A percentile compares a stretch with the other conserved stretches of the same genome.
Evolutionary conservation across 2,329 filamentous ascomycete genomes (phyloP).

Genomic region (Microcyclospora pomicola): DNA sequence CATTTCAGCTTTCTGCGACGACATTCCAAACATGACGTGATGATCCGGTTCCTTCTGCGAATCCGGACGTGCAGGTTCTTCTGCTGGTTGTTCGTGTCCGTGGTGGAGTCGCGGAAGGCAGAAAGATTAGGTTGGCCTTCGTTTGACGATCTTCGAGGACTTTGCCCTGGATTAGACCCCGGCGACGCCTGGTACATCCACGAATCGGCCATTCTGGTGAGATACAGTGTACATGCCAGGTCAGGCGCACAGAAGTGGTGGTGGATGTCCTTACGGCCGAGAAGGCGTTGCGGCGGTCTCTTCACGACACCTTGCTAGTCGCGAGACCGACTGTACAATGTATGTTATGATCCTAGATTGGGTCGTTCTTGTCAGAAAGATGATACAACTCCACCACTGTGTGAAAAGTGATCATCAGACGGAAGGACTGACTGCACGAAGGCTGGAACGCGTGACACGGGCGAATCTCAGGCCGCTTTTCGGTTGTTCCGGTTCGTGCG

Average conservation of each 20-base stretch:
- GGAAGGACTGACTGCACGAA: too few relatives aligned
- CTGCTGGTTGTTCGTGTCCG: constrained; percentile 1
- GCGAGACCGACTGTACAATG: too few relatives aligned
- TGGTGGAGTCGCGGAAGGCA: constrained; percentile 3
- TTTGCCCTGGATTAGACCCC: not conserved
- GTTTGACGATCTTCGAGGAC: too few relatives aligned
- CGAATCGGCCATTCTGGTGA: constrained; percentile 5
- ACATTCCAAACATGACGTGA: constrained; percentile 57
- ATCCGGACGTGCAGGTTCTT: constrained; percentile 6
- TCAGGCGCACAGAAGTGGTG: not conserved
- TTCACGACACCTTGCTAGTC: too few relatives aligned
- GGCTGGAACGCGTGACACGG: too few relatives aligned
- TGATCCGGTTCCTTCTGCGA: constrained; percentile 32
- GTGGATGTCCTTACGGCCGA: not conserved
- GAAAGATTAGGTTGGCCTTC: constrained; percentile 3
- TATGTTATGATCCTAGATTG: too few relatives aligned
- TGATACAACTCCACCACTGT: too few relatives aligned
- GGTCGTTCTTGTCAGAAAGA: too few relatives aligned
- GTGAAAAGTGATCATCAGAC: too few relatives aligned
- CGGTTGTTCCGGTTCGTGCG: too few relatives aligned
- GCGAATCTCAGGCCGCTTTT: too few relatives aligned
- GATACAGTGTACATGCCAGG: too few relatives aligned
- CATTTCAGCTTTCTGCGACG: constrained; percentile 66
- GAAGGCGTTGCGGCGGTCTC: not conserved
- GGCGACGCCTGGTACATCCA: constrained; percentile 7